Evolutionary conservation across 192 early-diverging fungal genomes (phyloP), one percentile per base, ranked within the genome.

Genomic region (Backusella parvicylindrica): DNA sequence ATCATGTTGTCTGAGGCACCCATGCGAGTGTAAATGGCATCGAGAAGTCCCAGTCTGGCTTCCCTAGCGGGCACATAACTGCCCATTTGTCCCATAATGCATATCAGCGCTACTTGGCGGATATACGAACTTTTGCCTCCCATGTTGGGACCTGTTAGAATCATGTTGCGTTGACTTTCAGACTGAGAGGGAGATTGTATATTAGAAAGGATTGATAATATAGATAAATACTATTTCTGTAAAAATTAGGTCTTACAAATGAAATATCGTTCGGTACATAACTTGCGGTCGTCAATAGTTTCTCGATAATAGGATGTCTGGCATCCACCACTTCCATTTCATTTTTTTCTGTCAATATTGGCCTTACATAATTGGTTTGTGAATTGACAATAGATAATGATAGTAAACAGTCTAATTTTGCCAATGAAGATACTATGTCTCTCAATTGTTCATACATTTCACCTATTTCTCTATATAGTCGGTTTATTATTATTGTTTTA

Each of bases 131-230:
- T 84, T 75, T 87, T 85, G 33, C 93, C 93, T 3, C 92, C 93
- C 93, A 96, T 94, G 73, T 95, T 95, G 13, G 93, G 95, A 36
- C 92, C 88, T 0, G 85, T 89, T 7, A 92, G 72, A 13, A 86
- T 78, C 77, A 87, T 73, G 6, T 83, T 73, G 38, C 82, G 76
- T 28, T 75, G 47, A 0, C 65, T 72, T 7, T 69, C 80, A 0
- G 38, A 69, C 41, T 71, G 70, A 2, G 7, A 38, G 56, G 21
- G 38, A n/a, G 21, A n/a, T n/a, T n/a, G n/a, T n/a, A n/a, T n/a
- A n/a, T n/a, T n/a, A n/a, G n/a, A n/a, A n/a, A n/a, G n/a, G n/a
- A n/a, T n/a, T n/a, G n/a, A n/a, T n/a, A n/a, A n/a, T n/a, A n/a
- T n/a, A n/a, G n/a, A n/a, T n/a, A n/a, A n/a, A n/a, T n/a, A n/a